Percentiles rank a stretch among this genome's conserved stretches.
These are phyloP conservation scores for Chrysanthemum lavandulifolium DNA, from an alignment of 129 eudicot species.

Conservation along the genomic window DNA sequence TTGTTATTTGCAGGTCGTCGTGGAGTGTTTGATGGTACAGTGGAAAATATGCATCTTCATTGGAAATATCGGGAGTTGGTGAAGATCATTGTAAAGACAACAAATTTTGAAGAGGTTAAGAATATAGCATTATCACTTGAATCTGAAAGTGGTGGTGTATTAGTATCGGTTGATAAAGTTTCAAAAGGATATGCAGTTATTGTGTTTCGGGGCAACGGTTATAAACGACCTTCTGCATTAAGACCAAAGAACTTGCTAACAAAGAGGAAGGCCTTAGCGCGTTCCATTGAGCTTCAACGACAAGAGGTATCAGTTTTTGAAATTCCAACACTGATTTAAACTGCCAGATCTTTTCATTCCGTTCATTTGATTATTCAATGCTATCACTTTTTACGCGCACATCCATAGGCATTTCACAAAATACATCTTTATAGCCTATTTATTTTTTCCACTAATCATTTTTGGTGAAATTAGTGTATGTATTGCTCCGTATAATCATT, in stretches of 20 bases:
- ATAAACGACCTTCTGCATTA: conserved; percentile 60
- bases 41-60: conserved; percentile 96
- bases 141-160: conserved; percentile 90
- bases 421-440: background rate
- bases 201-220: conserved; percentile 78
- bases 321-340: background rate
- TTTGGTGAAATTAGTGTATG: background rate
- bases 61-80: conserved; percentile 90
- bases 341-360: background rate
- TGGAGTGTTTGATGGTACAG: conserved; percentile 95
- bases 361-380: background rate
- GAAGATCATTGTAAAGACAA: conserved; percentile 71
- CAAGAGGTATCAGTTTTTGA: conserved; percentile 55
- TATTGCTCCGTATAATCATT: conserved; percentile 4
- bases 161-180: conserved; percentile 87
- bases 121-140: conserved; percentile 86
- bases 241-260: conserved; percentile 92
- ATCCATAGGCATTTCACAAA: background rate
- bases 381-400: background rate
- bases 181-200: conserved; percentile 88
- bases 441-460: background rate
- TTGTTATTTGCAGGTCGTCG: conserved; percentile 73
- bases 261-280: conserved; percentile 86
- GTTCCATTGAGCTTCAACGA: conserved; percentile 94
- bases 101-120: conserved; percentile 66